Base-by-base conservation (phyloP, 2,329 filamentous ascomycete genomes). In the Ophiostoma sp. region DNA sequence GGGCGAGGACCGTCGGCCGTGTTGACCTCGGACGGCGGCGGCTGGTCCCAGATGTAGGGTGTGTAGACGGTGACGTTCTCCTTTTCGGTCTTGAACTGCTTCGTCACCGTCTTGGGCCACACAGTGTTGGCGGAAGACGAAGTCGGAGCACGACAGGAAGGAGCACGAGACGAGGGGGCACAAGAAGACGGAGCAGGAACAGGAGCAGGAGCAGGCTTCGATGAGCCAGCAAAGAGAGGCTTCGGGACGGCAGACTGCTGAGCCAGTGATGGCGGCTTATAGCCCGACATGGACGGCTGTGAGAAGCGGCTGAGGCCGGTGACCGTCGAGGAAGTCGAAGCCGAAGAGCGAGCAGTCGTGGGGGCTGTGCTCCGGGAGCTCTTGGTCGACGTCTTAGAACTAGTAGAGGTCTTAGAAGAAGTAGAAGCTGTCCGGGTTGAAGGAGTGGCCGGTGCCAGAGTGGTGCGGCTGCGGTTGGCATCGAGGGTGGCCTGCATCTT, bases 401-500 rank as follows among this genome's bases (percentile, higher is more conserved):
- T 25, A 22, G 36, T 42, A 6, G 25, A 19, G 1, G 42, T 33
- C 64, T 31, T 31, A 25, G 25, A 11, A 7, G 25, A 31, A 12
- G 31, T n/a, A 11, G 45, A 7, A 12, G 64, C 12, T 0, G 64
- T 31, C 15, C 63, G 39, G 3, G 22, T 17, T 1, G 39, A 31
- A 9, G 64, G 7, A 3, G 25, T 31, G 25, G 33, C 57, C 17
- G 31, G 31, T 3, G 19, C 59, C 19, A 25, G 31, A 36, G n/a
- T 39, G 19, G 12, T 39, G 59, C 33, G 33, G 59, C 59, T 63
- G 59, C 31, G 19, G 59, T 42, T 63, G 31, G 33, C 63, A 9
- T 19, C 52, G 25, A 69, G 25, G 4, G 25, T 25, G 12, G 42
- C 50, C 55, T 75, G 74, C 71, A 73, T 25, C 7, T 69, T 71